Evolutionary conservation across 2,329 filamentous ascomycete species (phyloP), one percentile per base, ranked within the genome.

Genomic region (Phyllosticta capitalensis): DNA sequence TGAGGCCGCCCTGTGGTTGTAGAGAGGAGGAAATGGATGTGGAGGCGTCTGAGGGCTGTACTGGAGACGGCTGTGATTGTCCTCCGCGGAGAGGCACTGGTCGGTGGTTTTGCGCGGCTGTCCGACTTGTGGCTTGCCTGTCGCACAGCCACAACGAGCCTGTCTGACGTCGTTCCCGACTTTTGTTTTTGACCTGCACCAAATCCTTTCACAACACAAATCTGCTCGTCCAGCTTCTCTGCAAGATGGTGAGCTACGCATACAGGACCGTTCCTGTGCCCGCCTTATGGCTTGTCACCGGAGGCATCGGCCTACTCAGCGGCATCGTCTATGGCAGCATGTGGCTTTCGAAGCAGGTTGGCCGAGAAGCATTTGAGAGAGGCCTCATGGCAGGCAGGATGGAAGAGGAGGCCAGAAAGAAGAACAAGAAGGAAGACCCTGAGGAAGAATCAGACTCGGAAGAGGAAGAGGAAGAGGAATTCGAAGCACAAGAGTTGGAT

Each of bases 401-500:
- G 12, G 28, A 55, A 10, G 65, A 71, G 54, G 63, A 65, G 54
- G 66, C 62, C 14, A 57, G 59, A 54, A 60, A 53, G 45, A 22
- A 50, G 33, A 22, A 22, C 2, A 20, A 56, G 9, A 56, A 55
- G 9, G 64, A 66, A 38, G 54, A 50, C 62, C 65, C 61, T 33
- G 65, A 65, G 51, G 74, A 76, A 58, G 74, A 71, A 22, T 71
- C 74, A 17, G 76, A 80, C 66, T 67, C 79, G 9, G 67, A 69
- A 52, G 68, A 71, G 50, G 64, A 69, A 52, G 68, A 71, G 50
- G 64, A 69, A 53, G 67, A 69, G 30, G 65, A 64, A 48, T 67
- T 76, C 72, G 76, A 61, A 22, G 55, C n/a, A 9, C 68, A 75
- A 75, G 67, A 76, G 73, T 68, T 69, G 63, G 71, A 69, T 50